Conservation (phyloP, 2,329 filamentous ascomycete genomes). For the Calonectria hawksworthii region DNA sequence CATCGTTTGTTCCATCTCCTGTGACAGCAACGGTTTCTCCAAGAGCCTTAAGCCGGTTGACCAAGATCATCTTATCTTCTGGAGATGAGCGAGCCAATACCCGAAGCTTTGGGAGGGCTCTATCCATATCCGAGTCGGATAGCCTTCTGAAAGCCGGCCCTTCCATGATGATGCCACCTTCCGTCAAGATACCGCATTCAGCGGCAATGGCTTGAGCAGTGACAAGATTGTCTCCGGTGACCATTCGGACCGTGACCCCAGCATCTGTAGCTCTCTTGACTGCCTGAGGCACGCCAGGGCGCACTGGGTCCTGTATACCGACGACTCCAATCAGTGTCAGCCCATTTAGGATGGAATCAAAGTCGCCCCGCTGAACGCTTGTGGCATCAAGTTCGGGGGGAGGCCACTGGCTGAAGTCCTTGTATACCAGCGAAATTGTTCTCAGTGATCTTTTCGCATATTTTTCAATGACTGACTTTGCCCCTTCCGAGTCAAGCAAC, state of each 20-base stretch:
- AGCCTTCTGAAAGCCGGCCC: constrained; percentile 68
- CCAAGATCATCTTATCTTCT: constrained; percentile 76
- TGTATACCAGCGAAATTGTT: constrained; percentile 80
- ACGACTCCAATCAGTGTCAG: constrained; percentile 63
- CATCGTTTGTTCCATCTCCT: constrained; percentile 73
- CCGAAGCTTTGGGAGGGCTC: constrained; percentile 72
- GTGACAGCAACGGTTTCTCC: constrained; percentile 76
- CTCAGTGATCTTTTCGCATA: constrained; percentile 77
- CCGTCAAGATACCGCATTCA: constrained; percentile 55
- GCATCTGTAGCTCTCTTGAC: constrained; percentile 74
- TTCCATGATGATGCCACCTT: constrained; percentile 77
- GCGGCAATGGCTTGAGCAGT: constrained; percentile 60
- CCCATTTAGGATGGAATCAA: constrained; percentile 56
- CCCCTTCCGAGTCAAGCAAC: constrained; percentile 56
- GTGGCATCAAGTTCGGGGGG: constrained; percentile 47
- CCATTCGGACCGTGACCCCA: constrained; percentile 76
- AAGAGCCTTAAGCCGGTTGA: constrained; percentile 73
- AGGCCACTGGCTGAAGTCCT: constrained; percentile 79
- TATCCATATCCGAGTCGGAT: constrained; percentile 62
- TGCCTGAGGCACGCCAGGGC: constrained; percentile 72
- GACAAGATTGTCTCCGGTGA: constrained; percentile 65
- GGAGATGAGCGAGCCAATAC: constrained; percentile 78
- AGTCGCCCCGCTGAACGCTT: background rate
- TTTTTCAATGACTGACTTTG: constrained; percentile 66
- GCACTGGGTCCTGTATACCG: constrained; percentile 78